Evolutionary conservation across 192 early-diverging fungal genomes (phyloP), one percentile per base, ranked within the genome.

Genomic region (Coemansia umbellata): DNA sequence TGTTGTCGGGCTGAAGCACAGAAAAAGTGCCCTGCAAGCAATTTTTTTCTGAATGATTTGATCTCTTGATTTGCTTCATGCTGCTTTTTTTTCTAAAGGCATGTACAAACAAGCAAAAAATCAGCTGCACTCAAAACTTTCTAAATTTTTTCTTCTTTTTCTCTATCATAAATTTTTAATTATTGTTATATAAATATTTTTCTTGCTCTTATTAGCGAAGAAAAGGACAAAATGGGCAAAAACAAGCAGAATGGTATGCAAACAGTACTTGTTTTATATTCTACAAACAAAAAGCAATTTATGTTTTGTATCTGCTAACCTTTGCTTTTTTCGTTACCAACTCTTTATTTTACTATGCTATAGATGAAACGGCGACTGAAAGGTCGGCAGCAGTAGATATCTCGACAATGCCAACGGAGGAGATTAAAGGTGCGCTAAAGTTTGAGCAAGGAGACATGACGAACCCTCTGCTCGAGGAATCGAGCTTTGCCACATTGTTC

Each of bases 401-500:
- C 43, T 49, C 60, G 39, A 53, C 48, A 22, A 31, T 75, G 6
- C 60, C 72, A 5, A 66, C 63, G 37, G 72, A 75, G n/a, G 72
- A 75, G 10, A 68, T 69, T 40, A 75, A 94, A 87, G 91, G 90
- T 74, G 85, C 97, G 35, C 89, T 94, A 2, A 80, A 85, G 49
- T 96, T 95, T 71, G 85, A 83, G 36, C 69, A 81, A 1, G 91
- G 90, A 42, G 85, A 91, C 50, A 80, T 82, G 60, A 48, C 74
- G 1, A 55, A 66, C 15, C 80, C 89, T 15, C 88, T 99, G 40
- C 80, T 88, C 24, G 96, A 99, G 63, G 96, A 97, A 65, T 93
- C 91, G 8, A 91, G 89, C 4, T 99, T 99, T 78, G 94, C 95
- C 8, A 95, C 92, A 5, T 67, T 99, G 66, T 99, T 99, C 53